Evolutionary conservation across 2,329 filamentous ascomycete genomes (phyloP), one percentile per base, ranked within the genome.

Genomic region (Apiospora sp.): DNA sequence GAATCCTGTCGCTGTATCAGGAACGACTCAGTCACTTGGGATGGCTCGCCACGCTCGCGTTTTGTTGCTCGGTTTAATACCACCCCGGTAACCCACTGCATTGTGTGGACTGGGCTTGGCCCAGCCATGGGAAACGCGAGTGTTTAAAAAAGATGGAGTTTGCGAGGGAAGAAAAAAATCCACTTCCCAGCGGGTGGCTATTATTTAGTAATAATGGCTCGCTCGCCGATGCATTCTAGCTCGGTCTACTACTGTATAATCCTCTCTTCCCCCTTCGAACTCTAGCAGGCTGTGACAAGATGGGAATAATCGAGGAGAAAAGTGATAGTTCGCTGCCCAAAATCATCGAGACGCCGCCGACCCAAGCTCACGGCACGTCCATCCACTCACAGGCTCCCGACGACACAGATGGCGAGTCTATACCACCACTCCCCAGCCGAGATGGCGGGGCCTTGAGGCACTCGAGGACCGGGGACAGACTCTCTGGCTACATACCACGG

Each of bases 51-150:
- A 64, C 34, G 58, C 34, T 64, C 58, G 58, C 58, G 34, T 64
- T 37, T 37, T 37, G 16, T 7, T 64, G 34, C 58, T 64, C 58
- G 58, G 58, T 64, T 64, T 64, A 64, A 64, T 64, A 34, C 58
- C 58, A 64, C 58, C 58, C 58, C 58, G 58, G 58, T 64, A 64
- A 64, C 58, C 58, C 58, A 64, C 58, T 6, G 34, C 58, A 64
- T 64, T 41, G 58, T 30, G 51, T 34, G 58, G 19, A n/a, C 19
- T 41, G 30, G 54, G 34, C 58, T 64, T 34, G 58, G 34, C 19
- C 58, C 58, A 64, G 41, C 58, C 58, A 61, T 61, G 30, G 58
- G 30, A 13, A 64, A 37, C 30, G 16, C 10, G 30, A 64, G 19
- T n/a, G 58, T 10, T 37, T 64, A 64, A 30, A 64, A 64, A 64